A percentile compares a stretch with the other conserved stretches of the same genome.
Conservation (phyloP, 108 stramenopile genomes). For the Pseudonitzschia multistriata region DNA sequence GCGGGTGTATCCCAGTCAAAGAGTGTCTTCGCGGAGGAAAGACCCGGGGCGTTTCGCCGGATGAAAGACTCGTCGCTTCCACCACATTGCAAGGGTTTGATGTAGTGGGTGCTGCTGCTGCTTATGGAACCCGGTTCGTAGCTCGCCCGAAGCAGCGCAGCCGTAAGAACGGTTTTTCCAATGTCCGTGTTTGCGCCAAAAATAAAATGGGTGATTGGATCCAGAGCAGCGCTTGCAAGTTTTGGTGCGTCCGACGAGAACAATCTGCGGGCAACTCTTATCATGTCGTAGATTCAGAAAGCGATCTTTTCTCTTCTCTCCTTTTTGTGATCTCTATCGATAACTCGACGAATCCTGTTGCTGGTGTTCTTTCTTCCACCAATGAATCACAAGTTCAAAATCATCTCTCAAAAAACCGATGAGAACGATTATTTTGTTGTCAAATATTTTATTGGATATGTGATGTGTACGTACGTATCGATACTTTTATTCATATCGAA, state of each 20-base stretch:
- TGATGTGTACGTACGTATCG: too few species aligned
- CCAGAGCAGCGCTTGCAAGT: not conserved
- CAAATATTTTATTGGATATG: too few species aligned
- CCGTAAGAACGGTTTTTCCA: slow-evolving; percentile 90
- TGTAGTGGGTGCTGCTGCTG: slow-evolving; percentile 56
- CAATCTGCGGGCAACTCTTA: not conserved
- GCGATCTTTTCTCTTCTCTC: not conserved
- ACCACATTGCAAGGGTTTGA: slow-evolving; percentile 95
- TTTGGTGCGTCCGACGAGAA: slow-evolving; percentile 2
- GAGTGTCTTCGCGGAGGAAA: slow-evolving; percentile 49
- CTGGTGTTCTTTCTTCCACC: too few species aligned
- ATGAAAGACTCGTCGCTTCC: slow-evolving; percentile 79
- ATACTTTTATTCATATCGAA: too few species aligned
- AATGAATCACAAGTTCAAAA: too few species aligned
- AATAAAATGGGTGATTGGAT: slow-evolving; percentile 53
- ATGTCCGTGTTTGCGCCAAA: slow-evolving; percentile 98
- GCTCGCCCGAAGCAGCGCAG: slow-evolving; percentile 76
- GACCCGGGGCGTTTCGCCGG: slow-evolving; percentile 14
- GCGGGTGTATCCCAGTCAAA: slow-evolving; percentile 88
- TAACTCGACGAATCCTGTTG: too few species aligned
- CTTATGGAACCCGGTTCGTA: not conserved
- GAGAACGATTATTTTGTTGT: too few species aligned
- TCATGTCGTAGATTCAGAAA: not conserved
- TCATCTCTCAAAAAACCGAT: too few species aligned
- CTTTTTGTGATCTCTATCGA: not conserved